phyloP scores from a whole-genome alignment of 331 rosid genomes.

The Acacia pycnantha region DNA sequence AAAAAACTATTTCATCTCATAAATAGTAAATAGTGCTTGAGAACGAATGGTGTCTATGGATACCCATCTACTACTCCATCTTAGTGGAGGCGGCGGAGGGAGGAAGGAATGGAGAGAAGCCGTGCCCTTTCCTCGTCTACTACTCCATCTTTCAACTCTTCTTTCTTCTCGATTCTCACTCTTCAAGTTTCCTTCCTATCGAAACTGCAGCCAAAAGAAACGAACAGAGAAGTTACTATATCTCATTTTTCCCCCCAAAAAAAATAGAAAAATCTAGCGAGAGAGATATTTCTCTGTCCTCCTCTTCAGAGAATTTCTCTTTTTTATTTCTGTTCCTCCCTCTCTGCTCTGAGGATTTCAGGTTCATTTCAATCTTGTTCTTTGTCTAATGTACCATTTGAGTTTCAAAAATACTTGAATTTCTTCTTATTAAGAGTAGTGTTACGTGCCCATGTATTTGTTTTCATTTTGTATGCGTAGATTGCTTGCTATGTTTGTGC shows the following conservation, averaged over 20 bases:
- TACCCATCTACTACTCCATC: too few relatives aligned
- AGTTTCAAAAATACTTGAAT: not conserved
- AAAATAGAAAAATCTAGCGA: not conserved
- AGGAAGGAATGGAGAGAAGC: too few relatives aligned
- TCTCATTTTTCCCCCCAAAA: not conserved
- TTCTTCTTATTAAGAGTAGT: not conserved
- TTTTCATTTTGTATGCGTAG: not conserved
- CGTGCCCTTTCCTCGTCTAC: slow-evolving; percentile 41
- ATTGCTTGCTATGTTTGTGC: slow-evolving; percentile 4
- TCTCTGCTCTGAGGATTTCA: slow-evolving; percentile 6
- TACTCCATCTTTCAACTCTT: slow-evolving; percentile 33
- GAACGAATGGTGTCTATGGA: too few relatives aligned
- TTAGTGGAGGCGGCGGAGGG: too few relatives aligned
- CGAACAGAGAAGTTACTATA: not conserved
- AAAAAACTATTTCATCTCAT: too few relatives aligned
- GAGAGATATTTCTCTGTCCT: not conserved
- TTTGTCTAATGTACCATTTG: not conserved
- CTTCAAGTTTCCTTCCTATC: slow-evolving; percentile 31
- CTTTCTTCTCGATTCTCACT: not conserved
- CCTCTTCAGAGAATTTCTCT: not conserved
- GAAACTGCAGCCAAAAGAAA: not conserved
- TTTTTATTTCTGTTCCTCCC: not conserved
- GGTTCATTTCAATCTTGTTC: slow-evolving; percentile 17
- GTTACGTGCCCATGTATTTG: not conserved
- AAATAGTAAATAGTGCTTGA: too few relatives aligned